Evolutionary conservation across 164 flowering plant species (phyloP).

Genomic region (Dillenia turbinata): DNA sequence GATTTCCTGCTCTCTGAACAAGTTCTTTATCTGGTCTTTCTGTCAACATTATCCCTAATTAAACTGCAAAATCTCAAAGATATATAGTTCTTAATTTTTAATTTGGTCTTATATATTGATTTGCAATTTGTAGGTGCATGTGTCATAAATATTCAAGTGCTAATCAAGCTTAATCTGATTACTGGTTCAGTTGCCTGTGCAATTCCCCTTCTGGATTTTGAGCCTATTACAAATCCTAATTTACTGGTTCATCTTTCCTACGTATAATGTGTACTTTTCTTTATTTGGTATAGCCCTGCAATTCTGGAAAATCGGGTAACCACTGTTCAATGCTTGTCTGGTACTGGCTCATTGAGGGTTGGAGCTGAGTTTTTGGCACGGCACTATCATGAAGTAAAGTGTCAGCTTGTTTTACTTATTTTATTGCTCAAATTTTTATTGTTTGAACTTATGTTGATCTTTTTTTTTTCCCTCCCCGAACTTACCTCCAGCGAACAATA

Average conservation of each 20-base stretch:
- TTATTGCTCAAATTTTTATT: background rate
- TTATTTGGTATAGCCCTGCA: constrained; percentile 61
- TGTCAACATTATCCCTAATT: no score
- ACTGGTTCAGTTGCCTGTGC: no score
- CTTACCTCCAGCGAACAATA: constrained; percentile 56
- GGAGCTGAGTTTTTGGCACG: constrained; percentile 90
- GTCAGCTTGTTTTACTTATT: background rate
- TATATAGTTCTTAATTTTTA: no score
- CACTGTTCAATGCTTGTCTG: constrained; percentile 92
- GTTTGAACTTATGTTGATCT: background rate
- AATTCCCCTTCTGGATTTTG: no score
- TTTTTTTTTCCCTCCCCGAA: background rate
- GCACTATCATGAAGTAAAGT: constrained; percentile 73
- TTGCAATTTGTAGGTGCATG: no score
- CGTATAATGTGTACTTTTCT: background rate
- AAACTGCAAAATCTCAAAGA: no score
- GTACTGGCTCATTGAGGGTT: constrained; percentile 95
- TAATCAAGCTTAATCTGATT: no score
- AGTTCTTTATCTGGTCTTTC: no score
- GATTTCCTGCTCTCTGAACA: no score
- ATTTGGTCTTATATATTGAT: no score
- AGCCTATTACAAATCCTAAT: no score
- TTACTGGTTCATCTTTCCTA: background rate
- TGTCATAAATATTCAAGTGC: no score
- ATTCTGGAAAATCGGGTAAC: constrained; percentile 81